Base-by-base conservation (phyloP, 495 filamentous ascomycete species). In the Penicillium coprophilum region DNA sequence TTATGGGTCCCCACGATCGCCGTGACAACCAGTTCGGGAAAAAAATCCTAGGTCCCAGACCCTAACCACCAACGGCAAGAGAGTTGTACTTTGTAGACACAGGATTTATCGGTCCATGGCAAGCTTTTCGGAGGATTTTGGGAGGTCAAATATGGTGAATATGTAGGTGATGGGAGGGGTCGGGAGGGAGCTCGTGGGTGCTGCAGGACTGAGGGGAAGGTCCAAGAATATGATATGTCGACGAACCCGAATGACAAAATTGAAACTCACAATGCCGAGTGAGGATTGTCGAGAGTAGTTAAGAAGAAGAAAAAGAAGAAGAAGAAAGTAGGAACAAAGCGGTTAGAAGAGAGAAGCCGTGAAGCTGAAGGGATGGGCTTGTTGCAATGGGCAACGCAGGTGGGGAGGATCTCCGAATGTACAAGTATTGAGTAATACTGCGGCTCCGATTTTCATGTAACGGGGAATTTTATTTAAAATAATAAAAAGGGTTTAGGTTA, bases 301-400 rank as follows among this genome's bases (percentile, higher is more conserved):
- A 43, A 38, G 51, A 53, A 53, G 32, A 46, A 44, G 46, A 55
- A 46, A 59, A 69, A 46, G 23, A 41, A 55, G n/a, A n/a, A n/a
- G n/a, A n/a, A n/a, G n/a, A 46, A 62, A 69, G 52, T 53, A 59
- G 62, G 68, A 71, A 74, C 60, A 59, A 51, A 62, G 39, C 51
- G 53, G 55, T 61, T 63, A 62, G 67, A 69, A 72, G 69, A 75
- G 73, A 67, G 70, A 68, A 65, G 58, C 62, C 55, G 60, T 77
- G 75, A 78, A 76, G 75, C 75, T 78, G 75, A 76, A 77, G 73
- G 72, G 72, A 75, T 74, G 71, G 64, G 61, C 72, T 73, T 78
- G 75, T 78, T 78, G 75, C 75, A 77, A 78, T 76, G 75, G 52
- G 75, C 75, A 78, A 78, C 75, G 75, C 65, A 68, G 72, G 73